A percentile compares a stretch with the other conserved stretches of the same genome.
Conservation (phyloP, 2,329 filamentous ascomycete species). For the Pestalotiopsis sp. region DNA sequence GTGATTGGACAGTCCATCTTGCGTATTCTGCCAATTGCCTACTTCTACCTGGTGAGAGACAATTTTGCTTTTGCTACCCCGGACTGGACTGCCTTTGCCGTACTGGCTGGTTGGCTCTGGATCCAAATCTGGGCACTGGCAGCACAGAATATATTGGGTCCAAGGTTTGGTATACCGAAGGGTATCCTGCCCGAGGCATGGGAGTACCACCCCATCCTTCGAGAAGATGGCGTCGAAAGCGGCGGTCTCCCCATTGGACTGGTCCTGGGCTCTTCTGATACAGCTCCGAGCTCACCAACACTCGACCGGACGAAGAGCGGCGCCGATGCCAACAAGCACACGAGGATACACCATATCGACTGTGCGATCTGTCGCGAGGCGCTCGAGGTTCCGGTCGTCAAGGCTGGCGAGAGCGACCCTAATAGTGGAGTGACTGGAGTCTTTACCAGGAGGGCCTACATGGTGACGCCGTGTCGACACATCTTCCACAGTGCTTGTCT, state of each 20-base stretch:
- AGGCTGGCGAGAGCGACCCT: slow-evolving; percentile 55
- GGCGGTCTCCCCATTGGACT: slow-evolving; percentile 81
- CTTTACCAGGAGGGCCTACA: slow-evolving; percentile 81
- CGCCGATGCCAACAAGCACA: slow-evolving; percentile 29
- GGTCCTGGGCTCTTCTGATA: slow-evolving; percentile 49
- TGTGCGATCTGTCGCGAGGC: slow-evolving; percentile 95
- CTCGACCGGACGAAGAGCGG: slow-evolving; percentile 33
- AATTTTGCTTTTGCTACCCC: slow-evolving; percentile 81
- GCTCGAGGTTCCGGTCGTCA: slow-evolving; percentile 84
- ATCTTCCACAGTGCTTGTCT: slow-evolving; percentile 92
- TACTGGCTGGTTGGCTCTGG: slow-evolving; percentile 81
- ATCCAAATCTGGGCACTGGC: slow-evolving; percentile 78
- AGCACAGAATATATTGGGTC: slow-evolving; percentile 83
- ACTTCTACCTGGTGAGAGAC: slow-evolving; percentile 77
- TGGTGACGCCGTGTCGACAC: slow-evolving; percentile 96
- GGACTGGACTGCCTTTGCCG: slow-evolving; percentile 65
- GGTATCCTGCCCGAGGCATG: slow-evolving; percentile 75
- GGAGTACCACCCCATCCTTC: slow-evolving; percentile 91
- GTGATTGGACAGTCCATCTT: slow-evolving; percentile 81
- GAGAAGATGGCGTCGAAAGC: slow-evolving; percentile 79
- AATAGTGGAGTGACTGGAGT: slow-evolving; percentile 63
- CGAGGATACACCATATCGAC: slow-evolving; percentile 66
- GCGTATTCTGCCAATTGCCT: slow-evolving; percentile 78
- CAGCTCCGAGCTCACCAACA: slow-evolving; percentile 31
- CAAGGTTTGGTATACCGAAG: slow-evolving; percentile 80